phyloP scores from a whole-genome alignment of 805 yeast genomes.

The Metschnikowia proteae region DNA sequence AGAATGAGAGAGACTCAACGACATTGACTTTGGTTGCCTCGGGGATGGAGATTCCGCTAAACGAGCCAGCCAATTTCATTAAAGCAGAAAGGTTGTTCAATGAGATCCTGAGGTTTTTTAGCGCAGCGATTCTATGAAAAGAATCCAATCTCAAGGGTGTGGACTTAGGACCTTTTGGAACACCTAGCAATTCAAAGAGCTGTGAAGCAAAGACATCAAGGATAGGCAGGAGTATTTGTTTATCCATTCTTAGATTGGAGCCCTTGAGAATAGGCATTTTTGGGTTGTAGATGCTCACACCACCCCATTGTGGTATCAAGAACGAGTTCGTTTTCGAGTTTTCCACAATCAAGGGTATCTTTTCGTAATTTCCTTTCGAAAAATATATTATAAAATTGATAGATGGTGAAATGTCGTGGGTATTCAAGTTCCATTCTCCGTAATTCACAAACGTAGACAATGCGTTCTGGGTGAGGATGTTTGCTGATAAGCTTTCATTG shows the following conservation, averaged over 20 bases:
- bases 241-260: slow-evolving; percentile 26
- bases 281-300: slow-evolving; percentile 53
- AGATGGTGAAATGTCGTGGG: slow-evolving; percentile 57
- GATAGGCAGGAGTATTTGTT: slow-evolving; percentile 49
- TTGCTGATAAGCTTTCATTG: slow-evolving; percentile 23
- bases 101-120: slow-evolving; percentile 57
- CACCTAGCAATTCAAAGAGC: slow-evolving; percentile 67
- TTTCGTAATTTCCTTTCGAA: slow-evolving; percentile 45
- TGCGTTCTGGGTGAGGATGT: slow-evolving; percentile 45
- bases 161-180: slow-evolving; percentile 54
- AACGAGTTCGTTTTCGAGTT: slow-evolving; percentile 54
- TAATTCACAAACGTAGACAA: slow-evolving; percentile 76
- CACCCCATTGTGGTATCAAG: slow-evolving; percentile 89
- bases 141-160: slow-evolving; percentile 63
- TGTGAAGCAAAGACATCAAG: slow-evolving; percentile 73
- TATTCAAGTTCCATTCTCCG: slow-evolving; percentile 76
- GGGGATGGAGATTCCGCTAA: slow-evolving; percentile 83
- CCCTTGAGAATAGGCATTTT: slow-evolving; percentile 21
- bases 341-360: slow-evolving; percentile 48
- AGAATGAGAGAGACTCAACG: slow-evolving; percentile 41
- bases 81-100: slow-evolving; percentile 72
- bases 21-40: slow-evolving; percentile 61
- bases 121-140: slow-evolving; percentile 54
- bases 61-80: slow-evolving; percentile 59
- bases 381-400: slow-evolving; percentile 68